phyloP scores from a whole-genome alignment of 371 early-diverging fungal species.

The Batkoa obscura region DNA sequence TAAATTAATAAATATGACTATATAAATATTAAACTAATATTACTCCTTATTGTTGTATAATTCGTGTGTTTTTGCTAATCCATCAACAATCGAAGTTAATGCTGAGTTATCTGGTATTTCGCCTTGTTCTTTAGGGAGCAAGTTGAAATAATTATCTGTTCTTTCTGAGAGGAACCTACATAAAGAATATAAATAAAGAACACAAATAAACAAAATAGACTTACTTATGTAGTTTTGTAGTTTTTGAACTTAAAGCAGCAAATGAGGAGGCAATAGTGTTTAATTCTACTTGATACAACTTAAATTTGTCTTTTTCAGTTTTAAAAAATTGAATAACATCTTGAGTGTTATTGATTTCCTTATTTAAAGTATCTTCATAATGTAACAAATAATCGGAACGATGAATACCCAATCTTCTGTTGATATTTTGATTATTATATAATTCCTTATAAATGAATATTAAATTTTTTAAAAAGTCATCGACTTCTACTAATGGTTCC shows the following conservation, averaged over 20 bases:
- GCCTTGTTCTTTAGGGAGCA: constrained; percentile 5
- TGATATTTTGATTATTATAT: constrained; percentile 25
- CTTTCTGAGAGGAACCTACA: constrained; percentile 30
- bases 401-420: constrained; percentile 54
- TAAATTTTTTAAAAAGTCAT: constrained; percentile 59
- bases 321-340: background rate
- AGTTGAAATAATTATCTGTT: background rate
- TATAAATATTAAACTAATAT: constrained; percentile 19
- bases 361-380: constrained; percentile 17
- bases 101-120: constrained; percentile 55
- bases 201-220: background rate
- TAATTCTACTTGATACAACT: constrained; percentile 76
- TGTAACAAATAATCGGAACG: constrained; percentile 92
- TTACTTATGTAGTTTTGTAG: constrained; percentile 64
- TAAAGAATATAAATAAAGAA: background rate
- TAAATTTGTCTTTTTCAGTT: constrained; percentile 17
- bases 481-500: constrained; percentile 58
- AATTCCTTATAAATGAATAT: constrained; percentile 48
- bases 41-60: constrained; percentile 36
- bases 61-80: constrained; percentile 61
- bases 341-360: background rate
- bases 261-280: constrained; percentile 92
- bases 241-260: constrained; percentile 53
- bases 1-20: background rate
- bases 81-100: constrained; percentile 46